Evolutionary conservation across 148 eudicot genomes (phyloP), one percentile per base, ranked within the genome.

Genomic region (Amaranthus palmeri): DNA sequence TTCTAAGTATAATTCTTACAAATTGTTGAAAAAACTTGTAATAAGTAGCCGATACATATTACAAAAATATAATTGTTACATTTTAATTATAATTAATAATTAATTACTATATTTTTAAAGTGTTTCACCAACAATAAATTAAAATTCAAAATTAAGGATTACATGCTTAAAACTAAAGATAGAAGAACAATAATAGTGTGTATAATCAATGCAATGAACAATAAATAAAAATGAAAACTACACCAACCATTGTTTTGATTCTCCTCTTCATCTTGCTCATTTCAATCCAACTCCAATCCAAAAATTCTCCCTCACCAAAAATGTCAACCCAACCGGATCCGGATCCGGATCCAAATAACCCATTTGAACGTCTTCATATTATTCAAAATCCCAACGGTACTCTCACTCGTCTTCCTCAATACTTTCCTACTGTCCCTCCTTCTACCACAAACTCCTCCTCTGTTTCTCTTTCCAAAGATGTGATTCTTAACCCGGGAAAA

Each of bases 401-500:
- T n/a, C 25, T 76, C 44, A 75, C 76, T 13, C 83, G 79, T 1
- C 36, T 18, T 18, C 52, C 50, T 3, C 8, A 63, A 55, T 48
- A 18, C 69, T 54, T 36, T 48, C 74, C 80, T 7, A 69, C 36
- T 11, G 53, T 61, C 36, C 78, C 78, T 13, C 77, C 74, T 5
- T 74, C 77, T 4, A 15, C 60, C 0, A 60, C 71, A 7, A 25
- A 64, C 62, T 4, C 73, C 10, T 13, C 53, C 10, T 51, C 72
- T 4, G 65, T 14, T 1, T 61, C 70, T 8, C 44, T 74, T 61
- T 81, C 84, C 50, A 81, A 74, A 36, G 84, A 78, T 17, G 54
- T 78, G 36, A 58, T 60, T 44, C 48, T 78, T 4, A 62, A 81
- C 66, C 68, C 76, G 25, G 50, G 61, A 0, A 61, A 54, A 8